Percentiles rank a stretch among this genome's conserved stretches.
Conservation (phyloP, 441 rosid genomes). For the Syzygium syzygioides region DNA sequence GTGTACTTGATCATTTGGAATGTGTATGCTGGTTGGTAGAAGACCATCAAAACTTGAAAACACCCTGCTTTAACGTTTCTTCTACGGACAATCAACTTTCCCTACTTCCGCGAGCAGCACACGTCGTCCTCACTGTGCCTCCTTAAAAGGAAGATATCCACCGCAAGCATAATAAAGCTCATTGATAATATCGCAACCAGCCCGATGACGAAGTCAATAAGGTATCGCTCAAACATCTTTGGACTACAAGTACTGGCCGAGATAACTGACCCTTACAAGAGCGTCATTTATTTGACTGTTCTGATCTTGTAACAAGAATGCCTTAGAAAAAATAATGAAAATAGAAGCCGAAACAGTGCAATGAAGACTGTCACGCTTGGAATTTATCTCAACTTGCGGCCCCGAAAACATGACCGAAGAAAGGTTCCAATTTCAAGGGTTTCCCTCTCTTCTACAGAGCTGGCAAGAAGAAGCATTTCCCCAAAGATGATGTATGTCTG, state of each 20-base stretch:
- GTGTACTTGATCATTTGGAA: neutral
- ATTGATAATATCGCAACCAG: neutral
- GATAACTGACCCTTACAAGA: neutral
- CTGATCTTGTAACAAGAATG: neutral
- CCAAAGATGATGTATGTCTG: neutral
- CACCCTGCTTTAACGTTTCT: neutral
- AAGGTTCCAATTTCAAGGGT: neutral
- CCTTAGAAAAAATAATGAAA: neutral
- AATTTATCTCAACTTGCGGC: neutral
- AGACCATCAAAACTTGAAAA: neutral
- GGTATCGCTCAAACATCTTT: neutral
- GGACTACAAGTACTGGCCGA: neutral
- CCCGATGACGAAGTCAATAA: neutral
- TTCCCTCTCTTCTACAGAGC: neutral
- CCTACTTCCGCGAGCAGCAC: neutral
- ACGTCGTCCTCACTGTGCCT: neutral
- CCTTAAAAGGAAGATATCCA: neutral
- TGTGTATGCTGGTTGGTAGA: neutral
- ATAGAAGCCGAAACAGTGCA: neutral
- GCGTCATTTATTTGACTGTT: neutral
- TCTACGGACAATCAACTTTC: neutral
- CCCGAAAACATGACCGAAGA: neutral
- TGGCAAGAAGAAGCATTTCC: neutral
- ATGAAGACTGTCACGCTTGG: neutral
- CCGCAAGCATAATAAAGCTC: neutral